Percentiles rank a stretch among this genome's conserved stretches.
These are phyloP conservation scores for Chaetoceros tenuissimus DNA, from an alignment of 108 stramenopile species.

Conservation along the genomic window DNA sequence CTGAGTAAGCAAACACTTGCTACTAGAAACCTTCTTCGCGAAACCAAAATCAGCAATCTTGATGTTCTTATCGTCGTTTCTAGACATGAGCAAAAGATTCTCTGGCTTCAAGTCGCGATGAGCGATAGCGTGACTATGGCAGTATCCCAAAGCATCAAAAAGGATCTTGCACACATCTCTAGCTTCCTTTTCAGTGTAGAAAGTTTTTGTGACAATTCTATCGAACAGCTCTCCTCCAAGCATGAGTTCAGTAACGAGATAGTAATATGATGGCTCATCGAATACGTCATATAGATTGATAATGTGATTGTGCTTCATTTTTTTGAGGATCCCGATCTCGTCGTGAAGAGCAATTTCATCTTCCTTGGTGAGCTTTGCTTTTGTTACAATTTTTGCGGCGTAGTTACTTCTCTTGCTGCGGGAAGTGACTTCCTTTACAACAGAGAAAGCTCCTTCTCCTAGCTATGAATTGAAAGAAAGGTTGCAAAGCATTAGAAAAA, in stretches of 20 bases:
- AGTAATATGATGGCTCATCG: constrained; percentile 66
- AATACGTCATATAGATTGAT: constrained; percentile 89
- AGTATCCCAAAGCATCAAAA: constrained; percentile 72
- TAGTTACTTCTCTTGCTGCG: constrained; percentile 29
- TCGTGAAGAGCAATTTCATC: constrained; percentile 74
- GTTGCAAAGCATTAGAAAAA: too few species aligned
- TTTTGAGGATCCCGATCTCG: constrained; percentile 74
- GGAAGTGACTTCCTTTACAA: constrained; percentile 58
- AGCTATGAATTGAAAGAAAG: too few species aligned
- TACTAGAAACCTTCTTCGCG: constrained; percentile 69
- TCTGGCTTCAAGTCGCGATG: constrained; percentile 93
- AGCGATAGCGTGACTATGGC: constrained; percentile 74
- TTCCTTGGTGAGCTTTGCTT: constrained; percentile 61
- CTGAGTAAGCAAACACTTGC: constrained; percentile 68
- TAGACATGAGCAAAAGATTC: constrained; percentile 81
- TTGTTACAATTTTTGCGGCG: constrained; percentile 73
- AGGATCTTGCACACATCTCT: constrained; percentile 66
- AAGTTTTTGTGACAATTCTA: constrained; percentile 86
- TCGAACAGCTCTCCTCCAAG: constrained; percentile 96
- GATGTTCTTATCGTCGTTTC: constrained; percentile 76
- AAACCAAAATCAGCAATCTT: constrained; percentile 99
- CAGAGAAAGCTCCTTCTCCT: constrained; percentile 80
- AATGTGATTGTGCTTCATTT: constrained; percentile 73
- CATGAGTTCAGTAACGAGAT: constrained; percentile 88
- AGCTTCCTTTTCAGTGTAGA: constrained; percentile 92